Base-by-base conservation (phyloP, 2,329 filamentous ascomycete genomes). In the Aureobasidium sp. region DNA sequence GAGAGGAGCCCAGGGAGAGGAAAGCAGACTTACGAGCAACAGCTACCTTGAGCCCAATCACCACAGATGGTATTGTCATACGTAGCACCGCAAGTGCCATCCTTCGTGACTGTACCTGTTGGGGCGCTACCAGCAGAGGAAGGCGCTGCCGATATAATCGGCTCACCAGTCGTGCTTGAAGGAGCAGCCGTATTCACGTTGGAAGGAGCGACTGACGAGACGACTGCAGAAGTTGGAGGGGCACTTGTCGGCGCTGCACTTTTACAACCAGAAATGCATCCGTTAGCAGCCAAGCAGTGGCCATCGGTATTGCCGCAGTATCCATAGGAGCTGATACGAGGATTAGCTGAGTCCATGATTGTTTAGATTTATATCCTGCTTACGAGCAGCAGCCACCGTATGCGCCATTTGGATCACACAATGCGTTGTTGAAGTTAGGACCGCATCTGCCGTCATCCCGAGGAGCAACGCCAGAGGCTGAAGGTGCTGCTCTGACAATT, bases 61-160 rank as follows among this genome's bases (percentile, higher is more conserved):
- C 80, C 80, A 68, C 82, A 85, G 45, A 82, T 70, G 3, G 75
- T 80, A 62, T 76, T 74, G 15, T 73, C 75, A 65, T 83, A 80
- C 9, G 67, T 74, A 20, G 76, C 74, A 64, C 82, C 82, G 66
- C 82, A 85, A 62, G 75, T 77, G 39, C 82, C 82, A 70, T 85
- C 79, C 2, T 74, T 80, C 15, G 81, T 83, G 14, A 69, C 68
- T 15, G 67, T 61, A 29, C 70, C 74, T 44, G 68, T 73, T 1
- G 71, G 52, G 48, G 64, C 60, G 22, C 60, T 62, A 11, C 70
- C 67, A 44, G 71, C 69, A 17, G 67, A 68, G 8, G 66, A 67
- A 22, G 70, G 63, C 17, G 68, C 65, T 29, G 67, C 63, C 27
- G 66, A 70, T 39, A 71, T 65, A 34, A 69, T 65, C 8, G 69